These are phyloP conservation scores for Mucor lusitanicus DNA, from an alignment of 371 early-diverging fungal species.

Conservation along the genomic window DNA sequence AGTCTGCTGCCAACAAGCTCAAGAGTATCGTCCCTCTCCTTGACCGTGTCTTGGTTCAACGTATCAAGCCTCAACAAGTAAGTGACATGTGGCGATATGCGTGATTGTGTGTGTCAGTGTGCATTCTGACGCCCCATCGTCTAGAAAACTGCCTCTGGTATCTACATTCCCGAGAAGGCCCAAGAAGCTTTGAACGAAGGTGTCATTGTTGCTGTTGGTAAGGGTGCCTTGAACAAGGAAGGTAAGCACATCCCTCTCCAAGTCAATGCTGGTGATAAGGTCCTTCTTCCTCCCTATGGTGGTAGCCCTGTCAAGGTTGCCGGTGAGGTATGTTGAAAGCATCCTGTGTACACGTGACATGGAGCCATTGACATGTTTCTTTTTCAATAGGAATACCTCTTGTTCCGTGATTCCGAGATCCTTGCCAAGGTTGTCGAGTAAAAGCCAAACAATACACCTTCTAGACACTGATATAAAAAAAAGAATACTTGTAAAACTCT, in stretches of 20 bases:
- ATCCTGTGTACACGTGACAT: neutral
- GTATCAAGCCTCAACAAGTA: slow-evolving; percentile 95
- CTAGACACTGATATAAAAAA: neutral
- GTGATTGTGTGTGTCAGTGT: neutral
- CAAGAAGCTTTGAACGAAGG: slow-evolving; percentile 95
- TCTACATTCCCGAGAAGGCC: slow-evolving; percentile 97
- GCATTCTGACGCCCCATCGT: no score
- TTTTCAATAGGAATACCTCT: slow-evolving; percentile 70
- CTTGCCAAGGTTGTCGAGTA: slow-evolving; percentile 82
- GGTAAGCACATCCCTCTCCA: slow-evolving; percentile 81
- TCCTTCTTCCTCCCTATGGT: slow-evolving; percentile 94
- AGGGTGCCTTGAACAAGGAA: slow-evolving; percentile 87
- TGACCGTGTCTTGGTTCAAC: slow-evolving; percentile 96
- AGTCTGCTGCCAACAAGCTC: slow-evolving; percentile 47
- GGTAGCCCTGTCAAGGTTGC: slow-evolving; percentile 92
- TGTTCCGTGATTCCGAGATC: slow-evolving; percentile 91
- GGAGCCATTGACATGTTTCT: neutral
- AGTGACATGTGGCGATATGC: neutral
- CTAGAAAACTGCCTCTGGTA: slow-evolving; percentile 93
- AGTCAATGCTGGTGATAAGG: slow-evolving; percentile 91
- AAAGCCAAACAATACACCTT: neutral
- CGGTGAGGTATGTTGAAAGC: slow-evolving; percentile 61
- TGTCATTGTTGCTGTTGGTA: slow-evolving; percentile 92
- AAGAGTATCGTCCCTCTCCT: slow-evolving; percentile 77
- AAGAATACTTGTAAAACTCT: neutral